Base-by-base conservation (phyloP, 148 eudicot genomes). In the Camellia granthamiana region DNA sequence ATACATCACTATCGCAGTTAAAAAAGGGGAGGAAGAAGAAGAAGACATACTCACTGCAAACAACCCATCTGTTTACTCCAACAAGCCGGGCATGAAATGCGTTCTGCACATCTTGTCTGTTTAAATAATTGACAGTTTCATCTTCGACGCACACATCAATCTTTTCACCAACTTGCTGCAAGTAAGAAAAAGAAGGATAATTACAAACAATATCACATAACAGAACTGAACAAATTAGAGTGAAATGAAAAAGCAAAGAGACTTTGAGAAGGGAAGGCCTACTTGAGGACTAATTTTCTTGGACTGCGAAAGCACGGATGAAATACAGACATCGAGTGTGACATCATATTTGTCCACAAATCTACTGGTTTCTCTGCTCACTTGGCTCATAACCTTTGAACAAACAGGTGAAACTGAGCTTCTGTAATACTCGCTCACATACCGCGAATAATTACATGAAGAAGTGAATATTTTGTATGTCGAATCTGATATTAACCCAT, bases 281-380 rank as follows among this genome's bases (percentile, higher is more conserved):
- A 89, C 98, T 81, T 91, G 92, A 65, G 94, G 99, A 78, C 87
- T 87, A 74, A 96, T 83, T 61, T 90, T 86, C 84, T 93, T 90
- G 69, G 99, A 92, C 74, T 96, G 99, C 11, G 98, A 88, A n/a
- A 96, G 88, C 43, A 96, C 91, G 0, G 95, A 89, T 65, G 98
- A 83, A 56, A 94, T 90, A 75, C 99, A 96, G 72, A 96, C 97
- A 80, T 96, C 98, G 6, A 96, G 95, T 11, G 99, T 96, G 78
- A 96, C 98, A 86, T 96, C 99, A 80, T 96, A 96, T 64, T 88
- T 91, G 85, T 96, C 98, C 64, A 96, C 98, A 86, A 94, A 96
- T 78, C 76, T 92, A 78, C 99, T 94, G 42, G 97, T 96, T 88
- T 96, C 99, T 59, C 73, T 91, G 58, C 81, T 85, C 61, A 94